Base-by-base conservation (phyloP, 129 eudicot genomes). In the Centella asiatica region DNA sequence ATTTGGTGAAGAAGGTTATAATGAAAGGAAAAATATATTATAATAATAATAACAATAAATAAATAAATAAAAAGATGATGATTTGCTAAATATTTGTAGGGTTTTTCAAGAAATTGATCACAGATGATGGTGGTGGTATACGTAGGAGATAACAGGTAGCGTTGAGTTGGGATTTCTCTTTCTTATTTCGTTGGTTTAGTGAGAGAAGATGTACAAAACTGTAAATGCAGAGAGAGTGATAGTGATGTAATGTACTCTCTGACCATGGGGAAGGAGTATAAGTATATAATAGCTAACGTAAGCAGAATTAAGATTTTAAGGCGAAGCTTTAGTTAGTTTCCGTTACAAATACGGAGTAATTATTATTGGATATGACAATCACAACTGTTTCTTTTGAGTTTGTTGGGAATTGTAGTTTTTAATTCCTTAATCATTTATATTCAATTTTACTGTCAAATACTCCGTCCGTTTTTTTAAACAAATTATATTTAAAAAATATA, bases 321-420 rank as follows among this genome's bases (percentile, higher is more conserved):
- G 18, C 63, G 36, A 57, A 31, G 56, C 69, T 57, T 76, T 81
- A 78, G 80, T 71, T 76, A 73, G 65, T 81, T 76, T 79, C 45
- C 69, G 67, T 71, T n/a, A n/a, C n/a, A n/a, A n/a, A n/a, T n/a
- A 61, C 9, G 39, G 6, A 53, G 69, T 81, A 67, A 57, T 57
- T 57, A 0, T 32, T 57, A 33, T 59, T 60, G 71, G 80, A 80
- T 67, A 73, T 77, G 77, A 66, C 74, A 77, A 66, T 62, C 68
- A 69, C 66, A 70, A 81, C 83, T 27, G 69, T 69, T 42, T 70
- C 62, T 33, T 47, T 63, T 69, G 17, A 44, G 58, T 61, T 74
- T 67, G 60, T 70, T 70, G 73, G 76, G 80, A 13, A 33, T 34
- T 34, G 46, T 33, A 0, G 29, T 13, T 20, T 57, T 34, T 34